A percentile compares a stretch with the other conserved stretches of the same genome.
Evolutionary conservation across 2,329 filamentous ascomycete genomes (phyloP).

Genomic region (Fusarium marasasianum): DNA sequence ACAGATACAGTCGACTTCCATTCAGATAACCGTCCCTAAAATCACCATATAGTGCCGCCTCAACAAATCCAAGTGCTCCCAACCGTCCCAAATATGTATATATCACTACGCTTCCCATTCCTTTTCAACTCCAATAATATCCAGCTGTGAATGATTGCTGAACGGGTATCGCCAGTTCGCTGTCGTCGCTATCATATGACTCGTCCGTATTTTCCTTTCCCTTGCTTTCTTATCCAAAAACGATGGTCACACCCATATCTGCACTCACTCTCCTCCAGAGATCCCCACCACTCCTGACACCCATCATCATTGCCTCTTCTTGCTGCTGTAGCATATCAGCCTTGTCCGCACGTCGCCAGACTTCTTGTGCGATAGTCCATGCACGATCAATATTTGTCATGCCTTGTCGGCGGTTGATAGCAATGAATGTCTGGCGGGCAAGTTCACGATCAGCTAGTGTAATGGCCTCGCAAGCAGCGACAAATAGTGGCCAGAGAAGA

Average conservation of each 20-base stretch:
- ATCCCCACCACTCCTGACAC: slow-evolving; percentile 47
- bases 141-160: slow-evolving; percentile 29
- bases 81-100: slow-evolving; percentile 16
- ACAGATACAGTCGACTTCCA: background rate
- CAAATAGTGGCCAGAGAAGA: slow-evolving; percentile 72
- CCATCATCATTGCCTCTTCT: slow-evolving; percentile 31
- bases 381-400: slow-evolving; percentile 72
- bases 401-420: slow-evolving; percentile 66
- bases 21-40: background rate
- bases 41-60: slow-evolving; percentile 9
- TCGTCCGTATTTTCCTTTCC: background rate
- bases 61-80: slow-evolving; percentile 16
- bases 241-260: slow-evolving; percentile 67
- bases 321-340: slow-evolving; percentile 41
- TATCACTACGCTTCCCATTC: slow-evolving; percentile 15
- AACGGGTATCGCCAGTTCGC: slow-evolving; percentile 38
- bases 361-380: slow-evolving; percentile 68
- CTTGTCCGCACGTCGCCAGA: slow-evolving; percentile 65
- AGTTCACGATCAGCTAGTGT: slow-evolving; percentile 59
- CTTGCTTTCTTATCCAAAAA: slow-evolving; percentile 57
- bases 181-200: slow-evolving; percentile 12
- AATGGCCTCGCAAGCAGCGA: slow-evolving; percentile 68
- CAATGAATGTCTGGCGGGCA: slow-evolving; percentile 61
- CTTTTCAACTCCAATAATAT: slow-evolving; percentile 38
- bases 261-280: slow-evolving; percentile 66